Base-by-base conservation (phyloP, 441 rosid genomes). In the Populus hybrid region DNA sequence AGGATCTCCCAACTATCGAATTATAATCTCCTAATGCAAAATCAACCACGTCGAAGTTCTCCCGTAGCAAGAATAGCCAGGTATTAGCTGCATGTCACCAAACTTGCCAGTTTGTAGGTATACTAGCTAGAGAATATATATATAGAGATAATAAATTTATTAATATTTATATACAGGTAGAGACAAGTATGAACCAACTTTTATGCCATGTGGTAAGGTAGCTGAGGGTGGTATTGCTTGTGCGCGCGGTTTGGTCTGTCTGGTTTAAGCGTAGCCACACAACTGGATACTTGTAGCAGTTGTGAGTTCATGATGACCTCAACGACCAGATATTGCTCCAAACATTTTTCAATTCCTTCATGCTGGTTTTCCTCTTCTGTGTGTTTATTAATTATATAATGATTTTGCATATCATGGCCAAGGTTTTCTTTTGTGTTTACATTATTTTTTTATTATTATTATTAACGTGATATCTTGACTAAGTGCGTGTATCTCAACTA, bases 281-380 rank as follows among this genome's bases (percentile, higher is more conserved):
- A 12, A 14, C 57, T 46, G 57, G 18, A 46, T 12, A 63, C 78
- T 74, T 77, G 71, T 76, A 69, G 80, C 74, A 53, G 86, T 79
- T 81, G 82, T 72, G 67, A 79, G 71, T 73, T 86, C 84, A 65
- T 79, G 61, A 74, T 82, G 82, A 75, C 75, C 70, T 75, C 69
- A 57, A 8, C 7, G 14, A 46, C 73, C 9, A 35, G 10, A 6
- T 66, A 18, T 18, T 0, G 3, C 23, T 6, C 7, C 10, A 19
- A 3, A 34, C n/a, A 9, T 35, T 14, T 46, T 14, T 1, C 57
- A 46, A 46, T 14, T 14, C 57, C 57, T 46, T 14, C 57, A 42
- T 12, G 16, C 53, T 46, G 18, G 5, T 46, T 42, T 42, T 11
- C 53, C 53, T 12, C 53, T 12, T 42, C 1, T 11, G 16, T 46